Evolutionary conservation across 2,329 filamentous ascomycete species (phyloP), one percentile per base, ranked within the genome.

Genomic region (Xylaria digitata): DNA sequence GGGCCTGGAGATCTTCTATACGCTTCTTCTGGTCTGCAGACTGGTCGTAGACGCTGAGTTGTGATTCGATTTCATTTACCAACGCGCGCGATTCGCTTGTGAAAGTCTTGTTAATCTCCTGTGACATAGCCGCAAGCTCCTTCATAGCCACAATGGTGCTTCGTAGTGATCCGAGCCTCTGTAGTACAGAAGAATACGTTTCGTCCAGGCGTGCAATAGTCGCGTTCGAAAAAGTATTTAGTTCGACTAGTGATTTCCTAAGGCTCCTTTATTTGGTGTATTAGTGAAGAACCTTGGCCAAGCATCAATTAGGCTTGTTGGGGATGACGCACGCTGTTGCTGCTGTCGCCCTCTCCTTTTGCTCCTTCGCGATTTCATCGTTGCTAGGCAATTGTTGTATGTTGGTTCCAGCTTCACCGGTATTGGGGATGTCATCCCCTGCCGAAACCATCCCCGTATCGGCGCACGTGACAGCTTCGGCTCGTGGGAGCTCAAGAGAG

Each of bases 171-270:
- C 85, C 85, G 55, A 91, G 84, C 74, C 90, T 92, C 75, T 92
- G 89, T 34, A 93, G 82, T 9, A 94, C 86, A 0, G 87, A 86
- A 70, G 92, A 91, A 79, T 94, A 94, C 2, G 90, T 90, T 65
- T 91, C 87, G 76, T 94, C 91, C 48, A 95, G 86, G 40, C 86
- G 86, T 67, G 85, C 84, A 17, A 89, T 92, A 26, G 89, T 87
- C 23, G 83, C 79, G 62, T 87, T 84, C 23, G 90, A 90, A 76
- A 89, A 84, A 37, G 84, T 80, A 71, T 84, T 85, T 11, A 94
- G 82, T 55, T 85, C 81, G 26, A 77, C 75, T 0, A 89, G 79
- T 3, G 86, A 84, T 62, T 83, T 83, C 69, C 82, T 82, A 21
- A 90, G 73, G 54, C 82, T 83, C 65, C 87, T 88, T 70, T 34